A percentile compares a stretch with the other conserved stretches of the same genome.
These are phyloP conservation scores for Phytopythium helicoides DNA, from an alignment of 352 stramenopile genomes.

Conservation along the genomic window DNA sequence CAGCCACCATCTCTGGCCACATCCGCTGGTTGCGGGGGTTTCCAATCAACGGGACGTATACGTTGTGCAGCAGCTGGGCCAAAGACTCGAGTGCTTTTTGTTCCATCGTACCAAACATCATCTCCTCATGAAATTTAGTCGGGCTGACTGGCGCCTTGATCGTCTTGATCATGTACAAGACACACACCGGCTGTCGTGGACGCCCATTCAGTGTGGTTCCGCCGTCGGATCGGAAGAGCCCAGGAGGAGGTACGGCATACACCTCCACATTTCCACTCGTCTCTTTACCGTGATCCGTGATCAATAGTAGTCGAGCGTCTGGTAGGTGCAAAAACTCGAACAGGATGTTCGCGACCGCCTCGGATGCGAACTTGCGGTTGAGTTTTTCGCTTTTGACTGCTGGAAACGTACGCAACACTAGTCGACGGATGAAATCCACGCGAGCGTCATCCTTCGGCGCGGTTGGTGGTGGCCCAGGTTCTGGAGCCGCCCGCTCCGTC, in stretches of 20 bases:
- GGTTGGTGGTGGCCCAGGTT: background rate
- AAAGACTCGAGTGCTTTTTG: conserved; percentile 74
- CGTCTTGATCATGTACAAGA: conserved; percentile 79
- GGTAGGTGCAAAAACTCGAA: conserved; percentile 77
- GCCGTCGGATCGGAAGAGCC: conserved; percentile 28
- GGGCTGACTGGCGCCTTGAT: conserved; percentile 58
- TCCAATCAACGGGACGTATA: conserved; percentile 71
- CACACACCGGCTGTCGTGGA: conserved; percentile 29
- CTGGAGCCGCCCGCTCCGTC: conserved; percentile 3
- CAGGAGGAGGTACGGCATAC: conserved; percentile 53
- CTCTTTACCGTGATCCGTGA: conserved; percentile 71
- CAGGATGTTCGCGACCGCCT: conserved; percentile 48
- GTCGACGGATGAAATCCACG: conserved; percentile 62
- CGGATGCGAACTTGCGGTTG: conserved; percentile 58
- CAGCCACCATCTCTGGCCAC: conserved; percentile 83
- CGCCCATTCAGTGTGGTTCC: background rate
- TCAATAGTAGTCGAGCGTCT: conserved; percentile 54
- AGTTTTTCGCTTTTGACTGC: conserved; percentile 56
- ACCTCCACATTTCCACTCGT: conserved; percentile 48
- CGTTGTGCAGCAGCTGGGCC: conserved; percentile 67
- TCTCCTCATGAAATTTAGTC: conserved; percentile 68
- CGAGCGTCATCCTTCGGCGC: conserved; percentile 53
- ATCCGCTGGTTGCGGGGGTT: conserved; percentile 76
- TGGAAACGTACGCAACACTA: conserved; percentile 68
- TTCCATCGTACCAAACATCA: conserved; percentile 73